phyloP scores from a whole-genome alignment of 176 grass and related monocot genomes.

The Ensete ventricosum region DNA sequence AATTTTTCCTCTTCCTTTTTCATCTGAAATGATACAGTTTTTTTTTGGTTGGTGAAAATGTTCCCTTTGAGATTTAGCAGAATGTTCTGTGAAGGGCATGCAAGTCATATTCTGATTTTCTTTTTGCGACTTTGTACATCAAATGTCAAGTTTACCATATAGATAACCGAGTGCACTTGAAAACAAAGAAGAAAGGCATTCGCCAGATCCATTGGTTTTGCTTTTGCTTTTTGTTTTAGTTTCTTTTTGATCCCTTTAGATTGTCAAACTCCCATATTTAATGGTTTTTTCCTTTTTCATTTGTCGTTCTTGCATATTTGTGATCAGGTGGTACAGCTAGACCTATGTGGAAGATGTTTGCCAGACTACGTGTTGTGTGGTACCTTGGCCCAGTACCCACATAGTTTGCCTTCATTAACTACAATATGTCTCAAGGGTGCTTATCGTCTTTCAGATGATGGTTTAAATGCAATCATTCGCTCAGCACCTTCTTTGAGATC shows the following conservation, averaged over 20 bases:
- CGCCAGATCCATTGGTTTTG: no score
- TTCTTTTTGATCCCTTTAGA: neutral
- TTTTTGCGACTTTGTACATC: neutral
- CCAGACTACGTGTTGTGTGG: constrained; percentile 60
- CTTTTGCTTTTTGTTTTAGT: neutral
- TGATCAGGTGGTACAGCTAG: constrained; percentile 72
- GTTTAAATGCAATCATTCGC: constrained; percentile 51
- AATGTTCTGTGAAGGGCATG: neutral
- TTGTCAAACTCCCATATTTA: neutral
- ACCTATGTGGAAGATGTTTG: constrained; percentile 79
- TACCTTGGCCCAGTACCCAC: constrained; percentile 55
- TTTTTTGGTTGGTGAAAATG: neutral
- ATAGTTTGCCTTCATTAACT: constrained; percentile 58
- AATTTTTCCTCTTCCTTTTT: neutral
- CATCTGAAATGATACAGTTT: neutral
- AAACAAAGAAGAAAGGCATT: neutral
- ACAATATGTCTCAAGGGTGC: constrained; percentile 74
- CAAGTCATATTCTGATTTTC: neutral
- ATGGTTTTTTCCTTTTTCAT: neutral
- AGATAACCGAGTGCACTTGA: neutral
- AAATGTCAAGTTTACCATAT: neutral
- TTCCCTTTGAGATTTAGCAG: neutral
- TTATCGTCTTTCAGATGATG: constrained; percentile 72
- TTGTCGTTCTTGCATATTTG: constrained; percentile 10
- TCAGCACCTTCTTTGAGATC: constrained; percentile 60